phyloP scores from a whole-genome alignment of 179 eudicot genomes.

The Camellia oleifera region DNA sequence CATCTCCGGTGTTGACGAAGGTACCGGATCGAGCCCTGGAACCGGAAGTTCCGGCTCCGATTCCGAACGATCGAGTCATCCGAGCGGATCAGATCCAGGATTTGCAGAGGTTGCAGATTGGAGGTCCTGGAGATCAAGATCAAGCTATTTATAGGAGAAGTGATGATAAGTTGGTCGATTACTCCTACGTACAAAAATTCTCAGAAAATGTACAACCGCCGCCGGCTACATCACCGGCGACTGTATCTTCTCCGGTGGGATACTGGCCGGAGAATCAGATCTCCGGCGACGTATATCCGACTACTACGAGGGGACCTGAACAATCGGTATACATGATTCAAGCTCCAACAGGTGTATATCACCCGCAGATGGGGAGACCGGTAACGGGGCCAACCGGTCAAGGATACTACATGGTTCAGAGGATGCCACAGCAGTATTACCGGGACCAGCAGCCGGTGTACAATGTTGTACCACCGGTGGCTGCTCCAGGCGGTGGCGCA shows the following conservation, averaged over 20 bases:
- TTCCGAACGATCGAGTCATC: constrained; percentile 20
- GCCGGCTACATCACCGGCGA: constrained; percentile 23
- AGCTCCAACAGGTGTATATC: constrained; percentile 32
- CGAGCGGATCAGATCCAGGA: constrained; percentile 47
- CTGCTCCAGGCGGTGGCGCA: constrained; percentile 18
- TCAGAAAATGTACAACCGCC: constrained; percentile 14
- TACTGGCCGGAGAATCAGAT: constrained; percentile 27
- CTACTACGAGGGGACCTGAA: constrained; percentile 2
- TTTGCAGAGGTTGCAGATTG: constrained; percentile 44
- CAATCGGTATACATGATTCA: constrained; percentile 20
- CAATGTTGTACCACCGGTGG: constrained; percentile 22
- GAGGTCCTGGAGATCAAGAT: constrained; percentile 37
- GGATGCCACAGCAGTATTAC: constrained; percentile 48
- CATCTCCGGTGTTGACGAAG: constrained; percentile 14
- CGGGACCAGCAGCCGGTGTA: constrained; percentile 49
- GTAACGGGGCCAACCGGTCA: constrained; percentile 40
- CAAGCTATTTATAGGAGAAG: constrained; percentile 29
- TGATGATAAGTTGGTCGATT: constrained; percentile 38
- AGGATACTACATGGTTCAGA: constrained; percentile 64
- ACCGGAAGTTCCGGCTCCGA: constrained; percentile 2
- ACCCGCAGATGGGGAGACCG: constrained; percentile 43
- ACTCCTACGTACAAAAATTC: constrained; percentile 24
- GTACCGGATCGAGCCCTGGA: constrained; percentile 20
- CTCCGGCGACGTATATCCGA: not conserved
- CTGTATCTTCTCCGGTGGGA: constrained; percentile 8